Conservation (phyloP, 2,329 filamentous ascomycete genomes). For the Claviceps capensis region DNA sequence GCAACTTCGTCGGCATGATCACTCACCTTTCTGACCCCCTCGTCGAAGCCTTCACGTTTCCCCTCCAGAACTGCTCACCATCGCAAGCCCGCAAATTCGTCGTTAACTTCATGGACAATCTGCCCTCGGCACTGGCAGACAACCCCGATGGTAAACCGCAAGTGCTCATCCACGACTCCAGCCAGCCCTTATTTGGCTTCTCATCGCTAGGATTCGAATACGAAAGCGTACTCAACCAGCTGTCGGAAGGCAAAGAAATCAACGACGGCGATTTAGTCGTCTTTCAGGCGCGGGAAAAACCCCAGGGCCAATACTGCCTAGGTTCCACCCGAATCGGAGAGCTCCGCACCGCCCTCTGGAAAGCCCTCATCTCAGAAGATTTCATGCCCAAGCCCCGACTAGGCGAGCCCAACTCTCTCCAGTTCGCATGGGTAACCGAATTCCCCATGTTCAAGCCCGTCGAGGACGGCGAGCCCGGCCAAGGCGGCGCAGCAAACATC, state of each 20-base stretch:
- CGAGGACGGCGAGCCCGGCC: constrained; percentile 51
- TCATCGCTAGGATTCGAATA: constrained; percentile 56
- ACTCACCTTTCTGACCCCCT: constrained; percentile 52
- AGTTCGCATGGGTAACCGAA: constrained; percentile 73
- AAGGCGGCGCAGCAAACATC: constrained; percentile 69
- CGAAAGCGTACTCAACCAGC: constrained; percentile 37
- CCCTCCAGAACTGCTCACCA: constrained; percentile 36
- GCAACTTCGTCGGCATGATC: constrained; percentile 62
- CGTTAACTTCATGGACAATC: constrained; percentile 53
- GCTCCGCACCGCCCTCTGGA: constrained; percentile 56
- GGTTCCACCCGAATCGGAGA: constrained; percentile 62
- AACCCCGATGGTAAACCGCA: constrained; percentile 71
- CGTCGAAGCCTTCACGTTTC: constrained; percentile 62
- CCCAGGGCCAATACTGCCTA: constrained; percentile 35
- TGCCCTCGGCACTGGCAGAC: constrained; percentile 43
- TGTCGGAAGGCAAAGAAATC: constrained; percentile 28
- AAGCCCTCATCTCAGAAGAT: constrained; percentile 48
- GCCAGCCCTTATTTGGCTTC: constrained; percentile 62
- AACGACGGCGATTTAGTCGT: constrained; percentile 60
- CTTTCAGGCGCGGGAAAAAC: constrained; percentile 61
- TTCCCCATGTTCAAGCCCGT: constrained; percentile 86
- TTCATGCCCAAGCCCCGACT: constrained; percentile 33
- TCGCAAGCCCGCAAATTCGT: constrained; percentile 49
- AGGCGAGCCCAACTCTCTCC: constrained; percentile 31
- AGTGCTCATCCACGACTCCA: constrained; percentile 60